Evolutionary conservation across 352 stramenopile genomes (phyloP).

Genomic region (Halophytophthora batemanensis): DNA sequence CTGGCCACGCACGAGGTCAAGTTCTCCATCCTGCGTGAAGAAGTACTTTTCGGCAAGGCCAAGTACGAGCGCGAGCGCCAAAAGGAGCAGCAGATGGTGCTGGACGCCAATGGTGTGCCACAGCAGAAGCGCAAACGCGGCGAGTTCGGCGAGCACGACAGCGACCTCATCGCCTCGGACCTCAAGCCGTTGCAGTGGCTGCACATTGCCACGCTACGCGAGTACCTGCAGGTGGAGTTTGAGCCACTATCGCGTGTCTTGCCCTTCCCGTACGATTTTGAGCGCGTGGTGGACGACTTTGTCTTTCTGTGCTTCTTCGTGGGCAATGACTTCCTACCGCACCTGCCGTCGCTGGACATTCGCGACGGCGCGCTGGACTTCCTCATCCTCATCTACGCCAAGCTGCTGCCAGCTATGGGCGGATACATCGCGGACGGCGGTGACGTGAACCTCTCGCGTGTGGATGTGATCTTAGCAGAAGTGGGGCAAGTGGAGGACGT

Average conservation of each 20-base stretch:
- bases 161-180: constrained; percentile 73
- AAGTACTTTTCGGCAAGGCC: constrained; percentile 86
- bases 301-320: constrained; percentile 99
- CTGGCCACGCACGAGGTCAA: constrained; percentile 98
- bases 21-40: constrained; percentile 98
- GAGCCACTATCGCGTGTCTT: constrained; percentile 68
- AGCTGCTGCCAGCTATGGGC: constrained; percentile 73
- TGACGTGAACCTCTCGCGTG: constrained; percentile 92
- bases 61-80: constrained; percentile 78
- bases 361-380: constrained; percentile 97
- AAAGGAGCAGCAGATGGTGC: constrained; percentile 54
- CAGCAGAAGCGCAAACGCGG: constrained; percentile 73
- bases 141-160: constrained; percentile 83
- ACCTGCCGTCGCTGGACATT: constrained; percentile 98
- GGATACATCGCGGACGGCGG: constrained; percentile 96
- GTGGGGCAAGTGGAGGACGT: constrained; percentile 96
- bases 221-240: constrained; percentile 95
- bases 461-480: constrained; percentile 96
- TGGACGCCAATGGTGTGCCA: constrained; percentile 73
- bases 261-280: constrained; percentile 95
- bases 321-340: constrained; percentile 98
- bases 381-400: constrained; percentile 97
- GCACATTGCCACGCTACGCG: constrained; percentile 91
- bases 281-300: constrained; percentile 98
- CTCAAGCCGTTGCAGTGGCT: constrained; percentile 93